Base-by-base conservation (phyloP, 495 filamentous ascomycete genomes). In the Aspergillus cristatus region DNA sequence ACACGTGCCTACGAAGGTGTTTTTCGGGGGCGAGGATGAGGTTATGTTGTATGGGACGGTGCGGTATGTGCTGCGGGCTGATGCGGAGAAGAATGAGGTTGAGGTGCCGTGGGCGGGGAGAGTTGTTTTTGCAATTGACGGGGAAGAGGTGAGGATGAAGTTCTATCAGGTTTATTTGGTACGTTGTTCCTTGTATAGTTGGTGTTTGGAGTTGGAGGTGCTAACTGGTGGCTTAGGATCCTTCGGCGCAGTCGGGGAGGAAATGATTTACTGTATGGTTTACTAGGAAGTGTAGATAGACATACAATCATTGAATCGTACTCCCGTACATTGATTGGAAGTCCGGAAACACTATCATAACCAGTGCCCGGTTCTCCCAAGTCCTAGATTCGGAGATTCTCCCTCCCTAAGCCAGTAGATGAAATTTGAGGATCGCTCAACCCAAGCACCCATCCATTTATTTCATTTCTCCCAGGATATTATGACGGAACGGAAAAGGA, bases 111-210 rank as follows among this genome's bases (percentile, higher is more conserved):
- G 76, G 76, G 70, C 72, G 31, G 77, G 67, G 20, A 51, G 69
- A 37, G 75, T 70, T 33, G 61, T 68, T 12, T 63, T 82, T 57
- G 65, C 48, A 7, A 52, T 69, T 47, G 62, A 58, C 20, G 63
- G 54, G 3, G 67, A 61, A 15, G 57, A 35, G 25, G 57, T 71
- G 45, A 75, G 67, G 59, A 74, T 80, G 73, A 60, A 54, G 41
- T 75, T 74, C 47, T 82, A 82, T 65, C 75, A 79, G 57, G 77
- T 82, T 41, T 82, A 79, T 57, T 53, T 82, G 57, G 76, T 78
- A 36, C 46, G 70, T 65, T 14, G 36, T 31, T 35, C 10, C 38
- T 35, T 17, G 14, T 22, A 26, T 36, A 18, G 24, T 20, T 2
- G 7, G 16, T 30, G 25, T 18, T 10, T 39, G 18, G 34, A 13